A percentile compares a stretch with the other conserved stretches of the same genome.
phyloP scores from a whole-genome alignment of 306 rosid species.

The Quillaja saponaria region DNA sequence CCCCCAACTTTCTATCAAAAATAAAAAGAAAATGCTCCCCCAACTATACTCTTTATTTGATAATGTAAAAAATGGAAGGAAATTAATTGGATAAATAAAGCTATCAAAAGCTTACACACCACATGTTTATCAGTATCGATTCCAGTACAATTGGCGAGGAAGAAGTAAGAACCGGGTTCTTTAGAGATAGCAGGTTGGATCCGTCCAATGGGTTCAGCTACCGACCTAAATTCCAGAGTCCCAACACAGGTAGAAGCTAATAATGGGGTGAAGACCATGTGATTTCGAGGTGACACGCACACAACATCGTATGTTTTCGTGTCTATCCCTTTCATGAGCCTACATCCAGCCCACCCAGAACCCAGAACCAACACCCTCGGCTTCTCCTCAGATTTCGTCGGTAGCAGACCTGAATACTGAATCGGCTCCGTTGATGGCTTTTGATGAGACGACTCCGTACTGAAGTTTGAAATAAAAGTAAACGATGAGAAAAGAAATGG shows the following conservation, averaged over 20 bases:
- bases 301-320: slow-evolving; percentile 70
- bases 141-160: slow-evolving; percentile 70
- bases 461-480: slow-evolving; percentile 42
- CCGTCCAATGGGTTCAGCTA: slow-evolving; percentile 84
- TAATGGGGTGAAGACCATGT: slow-evolving; percentile 95
- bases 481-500: slow-evolving; percentile 37
- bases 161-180: slow-evolving; percentile 87
- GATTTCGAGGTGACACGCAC: slow-evolving; percentile 95
- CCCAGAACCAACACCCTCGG: slow-evolving; percentile 91
- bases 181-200: slow-evolving; percentile 88
- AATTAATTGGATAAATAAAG: background rate
- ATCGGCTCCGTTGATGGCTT: slow-evolving; percentile 22
- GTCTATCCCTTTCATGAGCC: slow-evolving; percentile 81
- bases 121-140: slow-evolving; percentile 54
- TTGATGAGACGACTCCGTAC: slow-evolving; percentile 36
- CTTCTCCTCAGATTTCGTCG: slow-evolving; percentile 70
- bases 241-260: slow-evolving; percentile 98
- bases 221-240: slow-evolving; percentile 87
- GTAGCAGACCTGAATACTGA: slow-evolving; percentile 41
- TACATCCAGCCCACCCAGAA: slow-evolving; percentile 92
- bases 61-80: background rate
- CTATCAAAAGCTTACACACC: slow-evolving; percentile 36
- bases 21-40: background rate
- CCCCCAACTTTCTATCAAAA: too few relatives aligned
- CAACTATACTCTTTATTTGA: background rate